Conservation (phyloP, 441 rosid species). For the Aleurites moluccanus region DNA sequence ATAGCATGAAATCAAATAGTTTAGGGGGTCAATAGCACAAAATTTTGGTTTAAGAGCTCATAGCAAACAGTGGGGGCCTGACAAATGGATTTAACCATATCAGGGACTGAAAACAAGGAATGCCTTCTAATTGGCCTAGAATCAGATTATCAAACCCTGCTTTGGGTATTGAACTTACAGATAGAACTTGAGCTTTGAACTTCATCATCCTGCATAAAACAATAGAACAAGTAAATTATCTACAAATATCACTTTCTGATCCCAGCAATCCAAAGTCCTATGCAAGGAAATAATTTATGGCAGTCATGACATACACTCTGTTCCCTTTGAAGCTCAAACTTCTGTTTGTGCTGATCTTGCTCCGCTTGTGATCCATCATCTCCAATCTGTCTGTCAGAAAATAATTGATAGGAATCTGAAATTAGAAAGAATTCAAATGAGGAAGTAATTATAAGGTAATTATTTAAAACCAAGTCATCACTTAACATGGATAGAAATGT, state of each 20-base stretch:
- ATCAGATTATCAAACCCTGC: slow-evolving; percentile 16
- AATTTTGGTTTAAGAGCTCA: background rate
- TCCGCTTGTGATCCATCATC: slow-evolving; percentile 34
- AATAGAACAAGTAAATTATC: slow-evolving; percentile 30
- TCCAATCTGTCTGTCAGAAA: slow-evolving; percentile 60
- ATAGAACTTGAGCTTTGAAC: slow-evolving; percentile 47
- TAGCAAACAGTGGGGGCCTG: background rate
- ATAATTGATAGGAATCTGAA: slow-evolving; percentile 32
- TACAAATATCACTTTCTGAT: slow-evolving; percentile 14
- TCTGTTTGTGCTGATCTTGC: slow-evolving; percentile 32
- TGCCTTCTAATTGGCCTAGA: slow-evolving; percentile 3
- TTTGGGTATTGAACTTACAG: slow-evolving; percentile 43
- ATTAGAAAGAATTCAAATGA: slow-evolving; percentile 19
- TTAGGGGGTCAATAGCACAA: background rate
- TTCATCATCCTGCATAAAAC: slow-evolving; percentile 57
- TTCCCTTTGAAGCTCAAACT: slow-evolving; percentile 32
- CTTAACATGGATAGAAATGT: background rate
- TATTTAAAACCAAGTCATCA: slow-evolving; percentile 5
- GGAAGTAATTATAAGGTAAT: slow-evolving; percentile 4
- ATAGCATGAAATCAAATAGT: background rate
- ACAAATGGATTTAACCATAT: background rate
- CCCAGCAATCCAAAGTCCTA: slow-evolving; percentile 12
- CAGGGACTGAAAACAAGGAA: slow-evolving; percentile 2
- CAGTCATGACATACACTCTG: slow-evolving; percentile 41
- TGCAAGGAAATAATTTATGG: slow-evolving; percentile 20